Base-by-base conservation (phyloP, 352 stramenopile genomes). In the Thalassiosira livingstoniorum region DNA sequence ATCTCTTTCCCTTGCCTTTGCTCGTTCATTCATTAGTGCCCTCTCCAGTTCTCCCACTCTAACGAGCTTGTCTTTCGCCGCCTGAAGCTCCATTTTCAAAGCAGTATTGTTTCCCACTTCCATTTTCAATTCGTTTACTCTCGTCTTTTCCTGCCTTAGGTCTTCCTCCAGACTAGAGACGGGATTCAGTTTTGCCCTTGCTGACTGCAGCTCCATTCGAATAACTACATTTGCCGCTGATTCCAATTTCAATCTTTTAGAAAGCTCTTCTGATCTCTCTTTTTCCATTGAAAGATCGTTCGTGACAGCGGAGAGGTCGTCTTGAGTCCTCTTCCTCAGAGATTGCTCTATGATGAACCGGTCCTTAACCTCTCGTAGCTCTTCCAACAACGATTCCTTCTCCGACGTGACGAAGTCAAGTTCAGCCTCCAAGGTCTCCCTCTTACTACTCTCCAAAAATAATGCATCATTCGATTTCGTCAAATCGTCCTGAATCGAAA, bases 131-230 rank as follows among this genome's bases (percentile, higher is more conserved):
- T 37, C 4, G n/a, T 47, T 54, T 2, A 58, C 45, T 23, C 51
- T 66, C 60, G 42, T 53, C n/a, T 47, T 75, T 69, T 82, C 74
- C 64, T 55, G 18, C n/a, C 42, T 64, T 1, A 82, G 25, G n/a
- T 67, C 27, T 42, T 65, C 10, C 35, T 82, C 74, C 18, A 78
- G 27, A 51, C 65, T 42, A 23, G 57, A 42, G 25, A 71, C 60
- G 11, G 55, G 45, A 37, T 58, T 34, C 39, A 53, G 31, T 35
- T 39, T 62, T 60, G n/a, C 60, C 27, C 68, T 82, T 25, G 60
- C 66, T 23, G 72, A 80, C 15, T 80, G 72, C 32, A 80, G 43
- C 35, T 80, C 72, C 72, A 80, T 80, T 10, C 42, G 53, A 7
- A 66, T 37, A 27, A 61, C 34, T 34, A 80, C 45, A 57, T 60